These are phyloP conservation scores for Penicillium janthinellum DNA, from an alignment of 2,329 filamentous ascomycete species.

Conservation along the genomic window DNA sequence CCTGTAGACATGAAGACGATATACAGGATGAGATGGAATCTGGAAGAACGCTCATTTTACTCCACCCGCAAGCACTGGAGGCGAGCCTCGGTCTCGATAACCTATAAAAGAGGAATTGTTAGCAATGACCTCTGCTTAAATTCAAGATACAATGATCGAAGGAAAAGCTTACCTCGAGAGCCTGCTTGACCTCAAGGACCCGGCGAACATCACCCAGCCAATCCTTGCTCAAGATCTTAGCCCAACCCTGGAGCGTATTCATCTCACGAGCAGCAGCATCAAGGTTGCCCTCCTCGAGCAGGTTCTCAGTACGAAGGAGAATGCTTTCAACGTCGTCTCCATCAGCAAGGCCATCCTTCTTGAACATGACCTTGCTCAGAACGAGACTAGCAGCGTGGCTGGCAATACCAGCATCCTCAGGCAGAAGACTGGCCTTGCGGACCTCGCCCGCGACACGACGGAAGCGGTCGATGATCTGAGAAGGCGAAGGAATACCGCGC, in stretches of 20 bases:
- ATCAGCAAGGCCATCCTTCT: slow-evolving; percentile 81
- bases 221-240: slow-evolving; percentile 89
- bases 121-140: slow-evolving; percentile 8
- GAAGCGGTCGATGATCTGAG: slow-evolving; percentile 93
- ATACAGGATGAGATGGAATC: slow-evolving; percentile 34
- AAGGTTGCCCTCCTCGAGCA: slow-evolving; percentile 89
- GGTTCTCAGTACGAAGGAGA: slow-evolving; percentile 82
- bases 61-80: slow-evolving; percentile 85
- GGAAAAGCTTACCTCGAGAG: slow-evolving; percentile 75
- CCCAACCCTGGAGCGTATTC: slow-evolving; percentile 91
- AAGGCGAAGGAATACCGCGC: slow-evolving; percentile 77
- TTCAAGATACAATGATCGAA: neutral
- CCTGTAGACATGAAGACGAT: slow-evolving; percentile 35
- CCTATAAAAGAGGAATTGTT: slow-evolving; percentile 51
- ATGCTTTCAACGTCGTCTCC: slow-evolving; percentile 94
- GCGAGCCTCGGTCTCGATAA: slow-evolving; percentile 86
- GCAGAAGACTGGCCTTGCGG: slow-evolving; percentile 87
- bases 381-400: slow-evolving; percentile 89
- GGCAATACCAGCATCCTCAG: slow-evolving; percentile 90
- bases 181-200: slow-evolving; percentile 93
- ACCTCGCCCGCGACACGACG: slow-evolving; percentile 89
- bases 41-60: slow-evolving; percentile 44
- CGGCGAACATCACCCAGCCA: slow-evolving; percentile 90
- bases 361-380: slow-evolving; percentile 93
- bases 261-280: slow-evolving; percentile 92